phyloP scores from a whole-genome alignment of 257 asterid species.

The Salvia rosmarinus region DNA sequence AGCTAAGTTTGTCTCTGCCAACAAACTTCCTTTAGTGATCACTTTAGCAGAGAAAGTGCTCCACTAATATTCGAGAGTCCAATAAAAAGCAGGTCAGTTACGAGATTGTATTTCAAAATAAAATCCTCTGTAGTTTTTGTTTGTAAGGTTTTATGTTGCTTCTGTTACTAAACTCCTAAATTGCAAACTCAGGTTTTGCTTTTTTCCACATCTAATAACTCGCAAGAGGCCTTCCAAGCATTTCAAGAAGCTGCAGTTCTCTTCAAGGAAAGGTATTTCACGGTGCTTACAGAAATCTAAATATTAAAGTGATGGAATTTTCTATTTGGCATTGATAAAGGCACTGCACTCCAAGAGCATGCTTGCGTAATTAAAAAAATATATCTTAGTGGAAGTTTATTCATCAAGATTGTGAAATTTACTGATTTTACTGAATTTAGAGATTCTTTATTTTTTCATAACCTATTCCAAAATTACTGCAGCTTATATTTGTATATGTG shows the following conservation, averaged over 20 bases:
- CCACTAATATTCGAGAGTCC: constrained; percentile 74
- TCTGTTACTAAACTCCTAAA: constrained; percentile 17
- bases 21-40: constrained; percentile 88
- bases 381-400: neutral
- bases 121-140: constrained; percentile 2
- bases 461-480: constrained; percentile 37
- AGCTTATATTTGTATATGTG: constrained; percentile 78
- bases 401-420: constrained; percentile 9
- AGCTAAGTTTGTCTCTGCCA: constrained; percentile 74
- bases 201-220: constrained; percentile 63
- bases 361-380: neutral
- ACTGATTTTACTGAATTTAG: constrained; percentile 1
- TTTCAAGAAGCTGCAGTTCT: constrained; percentile 89
- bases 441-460: constrained; percentile 3
- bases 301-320: no score
- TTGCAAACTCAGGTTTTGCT: constrained; percentile 70
- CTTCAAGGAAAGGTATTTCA: constrained; percentile 98
- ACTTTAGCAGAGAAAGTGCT: constrained; percentile 74
- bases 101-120: constrained; percentile 13
- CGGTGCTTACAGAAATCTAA: no score
- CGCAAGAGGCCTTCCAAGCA: constrained; percentile 52
- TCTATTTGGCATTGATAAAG: neutral
- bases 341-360: neutral
- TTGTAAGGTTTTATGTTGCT: neutral
- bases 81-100: constrained; percentile 78